A percentile compares a stretch with the other conserved stretches of the same genome.
These are phyloP conservation scores for Rhizopus arrhizus DNA, from an alignment of 371 early-diverging fungal genomes.

Conservation along the genomic window DNA sequence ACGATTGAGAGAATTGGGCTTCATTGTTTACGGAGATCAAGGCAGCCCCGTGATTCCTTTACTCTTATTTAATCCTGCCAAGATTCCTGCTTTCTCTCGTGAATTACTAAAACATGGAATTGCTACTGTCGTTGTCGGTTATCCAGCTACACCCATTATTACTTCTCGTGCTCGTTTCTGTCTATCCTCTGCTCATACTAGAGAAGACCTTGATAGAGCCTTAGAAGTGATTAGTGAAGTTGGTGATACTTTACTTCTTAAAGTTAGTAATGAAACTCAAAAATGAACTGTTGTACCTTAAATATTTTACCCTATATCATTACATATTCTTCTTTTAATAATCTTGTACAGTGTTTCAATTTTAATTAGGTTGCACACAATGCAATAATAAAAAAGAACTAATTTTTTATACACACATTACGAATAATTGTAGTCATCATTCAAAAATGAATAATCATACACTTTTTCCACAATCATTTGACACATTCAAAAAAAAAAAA, in stretches of 20 bases:
- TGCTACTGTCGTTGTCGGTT: slow-evolving; percentile 98
- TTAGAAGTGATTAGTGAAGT: slow-evolving; percentile 66
- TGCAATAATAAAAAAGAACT: too few species aligned
- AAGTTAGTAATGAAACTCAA: slow-evolving; percentile 33
- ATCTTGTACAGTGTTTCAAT: too few species aligned
- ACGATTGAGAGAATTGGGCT: slow-evolving; percentile 87
- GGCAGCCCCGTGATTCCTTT: slow-evolving; percentile 98
- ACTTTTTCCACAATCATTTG: too few species aligned
- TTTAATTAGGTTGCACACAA: too few species aligned
- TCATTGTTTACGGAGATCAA: slow-evolving; percentile 93
- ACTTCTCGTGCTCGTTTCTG: slow-evolving; percentile 98
- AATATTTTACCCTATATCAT: neutral
- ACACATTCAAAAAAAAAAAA: too few species aligned
- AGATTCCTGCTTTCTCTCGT: slow-evolving; percentile 97
- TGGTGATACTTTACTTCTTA: slow-evolving; percentile 68
- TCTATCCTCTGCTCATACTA: slow-evolving; percentile 92
- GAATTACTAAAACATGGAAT: slow-evolving; percentile 89
- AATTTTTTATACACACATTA: too few species aligned
- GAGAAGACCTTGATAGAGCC: slow-evolving; percentile 87
- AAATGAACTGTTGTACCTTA: neutral
- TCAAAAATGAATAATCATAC: too few species aligned
- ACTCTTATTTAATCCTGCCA: slow-evolving; percentile 96
- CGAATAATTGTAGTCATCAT: too few species aligned
- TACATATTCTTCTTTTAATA: too few species aligned
- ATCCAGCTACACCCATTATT: slow-evolving; percentile 98